Conservation (phyloP, 2,329 filamentous ascomycete species). For the Moelleriella libera region DNA sequence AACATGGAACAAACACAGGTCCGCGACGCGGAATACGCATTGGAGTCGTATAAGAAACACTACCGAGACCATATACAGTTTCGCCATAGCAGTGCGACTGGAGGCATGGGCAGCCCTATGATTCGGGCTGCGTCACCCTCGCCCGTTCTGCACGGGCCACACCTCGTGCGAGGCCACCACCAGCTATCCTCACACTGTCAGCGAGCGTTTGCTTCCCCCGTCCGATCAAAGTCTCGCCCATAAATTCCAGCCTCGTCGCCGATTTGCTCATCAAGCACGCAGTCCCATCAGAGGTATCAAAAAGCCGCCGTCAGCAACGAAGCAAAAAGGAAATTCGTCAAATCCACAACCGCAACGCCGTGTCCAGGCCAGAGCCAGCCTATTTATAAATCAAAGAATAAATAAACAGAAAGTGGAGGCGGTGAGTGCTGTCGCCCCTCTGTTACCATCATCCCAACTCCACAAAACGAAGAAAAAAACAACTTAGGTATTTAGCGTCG, state of each 20-base stretch:
- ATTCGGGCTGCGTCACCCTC: too few relatives aligned
- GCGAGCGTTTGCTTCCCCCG: too few relatives aligned
- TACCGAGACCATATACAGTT: neutral
- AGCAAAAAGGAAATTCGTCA: neutral
- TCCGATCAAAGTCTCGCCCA: too few relatives aligned
- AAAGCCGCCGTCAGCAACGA: constrained; percentile 1
- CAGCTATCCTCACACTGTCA: too few relatives aligned
- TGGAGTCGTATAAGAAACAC: too few relatives aligned
- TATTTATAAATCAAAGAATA: constrained; percentile 3
- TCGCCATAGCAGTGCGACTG: neutral
- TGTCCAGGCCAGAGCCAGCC: constrained; percentile 6
- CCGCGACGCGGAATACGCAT: too few relatives aligned
- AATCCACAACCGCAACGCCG: constrained; percentile 7
- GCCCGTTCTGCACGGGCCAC: too few relatives aligned
- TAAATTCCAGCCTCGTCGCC: neutral
- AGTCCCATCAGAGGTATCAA: constrained; percentile 3
- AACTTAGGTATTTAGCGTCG: too few relatives aligned
- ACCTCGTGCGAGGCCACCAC: too few relatives aligned
- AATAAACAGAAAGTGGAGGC: neutral
- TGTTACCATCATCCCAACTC: neutral
- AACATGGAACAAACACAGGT: too few relatives aligned
- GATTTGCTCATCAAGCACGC: neutral
- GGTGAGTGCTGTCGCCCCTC: neutral
- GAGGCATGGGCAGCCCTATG: neutral
- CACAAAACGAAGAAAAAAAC: neutral